These are phyloP conservation scores for Clathrus columnatus DNA, from an alignment of 768 basidiomycete species.

Conservation along the genomic window DNA sequence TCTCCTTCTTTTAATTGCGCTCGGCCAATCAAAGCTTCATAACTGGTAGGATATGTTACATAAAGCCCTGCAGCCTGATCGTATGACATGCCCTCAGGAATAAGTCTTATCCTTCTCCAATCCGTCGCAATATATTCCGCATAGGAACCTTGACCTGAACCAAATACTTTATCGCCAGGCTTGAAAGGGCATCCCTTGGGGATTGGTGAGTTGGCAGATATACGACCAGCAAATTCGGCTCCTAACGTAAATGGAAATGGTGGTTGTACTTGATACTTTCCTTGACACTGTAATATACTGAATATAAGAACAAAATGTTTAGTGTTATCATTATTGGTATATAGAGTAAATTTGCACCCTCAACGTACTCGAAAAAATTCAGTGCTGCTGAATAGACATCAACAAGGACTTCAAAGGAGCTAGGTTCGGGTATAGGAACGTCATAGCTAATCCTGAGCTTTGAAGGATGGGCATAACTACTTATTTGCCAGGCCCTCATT, in stretches of 20 bases:
- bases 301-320: not conserved
- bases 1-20: constrained; percentile 78
- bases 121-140: constrained; percentile 64
- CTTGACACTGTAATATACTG: constrained; percentile 71
- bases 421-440: constrained; percentile 48
- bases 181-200: constrained; percentile 72
- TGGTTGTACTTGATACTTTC: constrained; percentile 81
- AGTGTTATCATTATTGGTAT: constrained; percentile 24
- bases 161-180: constrained; percentile 84
- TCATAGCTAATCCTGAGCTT: constrained; percentile 45
- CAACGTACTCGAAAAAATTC: constrained; percentile 55
- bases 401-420: constrained; percentile 52
- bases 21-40: constrained; percentile 82
- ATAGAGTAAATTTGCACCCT: constrained; percentile 22
- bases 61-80: constrained; percentile 83
- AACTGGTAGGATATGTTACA: constrained; percentile 90
- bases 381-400: constrained; percentile 69
- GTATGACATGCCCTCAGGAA: constrained; percentile 70
- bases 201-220: constrained; percentile 62
- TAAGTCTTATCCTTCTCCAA: constrained; percentile 42
- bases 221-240: constrained; percentile 74
- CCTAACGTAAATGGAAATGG: constrained; percentile 82
- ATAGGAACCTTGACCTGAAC: constrained; percentile 68
- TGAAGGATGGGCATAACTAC: constrained; percentile 60
- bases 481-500: constrained; percentile 77